Evolutionary conservation across 176 grass and related monocot genomes (phyloP).

Genomic region (Tuctoria greenei): DNA sequence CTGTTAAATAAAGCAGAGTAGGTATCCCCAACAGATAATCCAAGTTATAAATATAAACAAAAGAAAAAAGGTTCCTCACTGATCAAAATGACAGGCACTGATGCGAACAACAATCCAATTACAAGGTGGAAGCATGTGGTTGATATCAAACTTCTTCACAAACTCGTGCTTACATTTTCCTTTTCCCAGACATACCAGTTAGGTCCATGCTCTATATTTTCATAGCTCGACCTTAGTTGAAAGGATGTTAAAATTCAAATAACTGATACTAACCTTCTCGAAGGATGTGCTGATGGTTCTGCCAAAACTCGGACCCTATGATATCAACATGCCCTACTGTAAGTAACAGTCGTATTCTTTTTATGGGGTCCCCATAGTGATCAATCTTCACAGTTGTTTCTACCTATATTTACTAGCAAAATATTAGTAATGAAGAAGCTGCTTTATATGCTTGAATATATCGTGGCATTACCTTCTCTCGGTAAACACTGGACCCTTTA

Average conservation of each 20-base stretch:
- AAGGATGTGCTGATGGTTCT: slow-evolving; percentile 50
- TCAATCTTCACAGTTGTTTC: slow-evolving; percentile 43
- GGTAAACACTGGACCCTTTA: slow-evolving; percentile 70
- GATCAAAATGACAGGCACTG: slow-evolving; percentile 62
- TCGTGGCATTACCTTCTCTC: slow-evolving; percentile 54
- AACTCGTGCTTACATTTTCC: slow-evolving; percentile 55
- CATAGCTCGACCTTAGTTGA: slow-evolving; percentile 9
- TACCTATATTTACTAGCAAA: slow-evolving; percentile 37
- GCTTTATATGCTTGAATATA: not conserved
- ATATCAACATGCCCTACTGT: slow-evolving; percentile 42
- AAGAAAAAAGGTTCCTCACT: slow-evolving; percentile 40
- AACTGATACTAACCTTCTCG: slow-evolving; percentile 46
- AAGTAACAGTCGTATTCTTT: slow-evolving; percentile 33
- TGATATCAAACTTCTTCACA: slow-evolving; percentile 57
- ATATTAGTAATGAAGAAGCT: not conserved
- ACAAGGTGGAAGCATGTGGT: slow-evolving; percentile 52
- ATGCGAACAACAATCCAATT: slow-evolving; percentile 77
- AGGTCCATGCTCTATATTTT: slow-evolving; percentile 8
- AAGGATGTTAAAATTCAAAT: slow-evolving; percentile 24
- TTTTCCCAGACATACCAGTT: slow-evolving; percentile 32
- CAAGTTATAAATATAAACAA: not conserved
- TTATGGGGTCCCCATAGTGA: slow-evolving; percentile 47
- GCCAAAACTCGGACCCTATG: slow-evolving; percentile 38
- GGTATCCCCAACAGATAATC: not conserved
- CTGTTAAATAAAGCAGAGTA: slow-evolving; percentile 18